Conservation (phyloP, 176 grass and related monocot species). For the Aegilops tauschii region DNA sequence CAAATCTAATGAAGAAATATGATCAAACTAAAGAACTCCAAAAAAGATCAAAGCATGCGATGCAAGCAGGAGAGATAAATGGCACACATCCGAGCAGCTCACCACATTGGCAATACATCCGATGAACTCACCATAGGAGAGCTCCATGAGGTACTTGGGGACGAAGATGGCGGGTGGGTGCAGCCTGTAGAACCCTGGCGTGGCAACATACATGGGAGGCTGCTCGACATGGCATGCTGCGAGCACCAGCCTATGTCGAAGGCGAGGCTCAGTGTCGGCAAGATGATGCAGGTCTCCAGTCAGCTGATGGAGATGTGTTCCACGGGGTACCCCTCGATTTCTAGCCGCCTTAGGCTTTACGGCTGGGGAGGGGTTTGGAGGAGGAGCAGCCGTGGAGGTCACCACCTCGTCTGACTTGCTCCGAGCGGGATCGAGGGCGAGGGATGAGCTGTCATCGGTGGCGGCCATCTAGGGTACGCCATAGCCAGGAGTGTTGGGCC, state of each 20-base stretch:
- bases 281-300: slow-evolving; percentile 75
- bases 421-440: too few species aligned
- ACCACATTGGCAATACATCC: too few species aligned
- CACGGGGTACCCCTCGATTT: slow-evolving; percentile 52
- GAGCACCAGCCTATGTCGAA: slow-evolving; percentile 87
- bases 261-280: slow-evolving; percentile 67
- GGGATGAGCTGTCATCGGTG: too few species aligned
- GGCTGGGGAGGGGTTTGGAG: neutral
- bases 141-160: slow-evolving; percentile 53
- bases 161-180: slow-evolving; percentile 87
- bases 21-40: too few species aligned
- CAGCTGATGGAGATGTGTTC: slow-evolving; percentile 71
- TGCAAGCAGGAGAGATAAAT: too few species aligned
- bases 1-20: too few species aligned
- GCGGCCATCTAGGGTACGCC: too few species aligned
- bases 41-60: too few species aligned
- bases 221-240: slow-evolving; percentile 36
- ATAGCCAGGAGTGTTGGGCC: too few species aligned
- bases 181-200: slow-evolving; percentile 68
- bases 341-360: neutral
- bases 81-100: too few species aligned
- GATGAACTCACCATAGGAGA: neutral
- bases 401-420: too few species aligned
- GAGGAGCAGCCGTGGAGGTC: neutral
- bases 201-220: slow-evolving; percentile 79